These are phyloP conservation scores for Sequoia sempervirens DNA, from an alignment of 75 land plant genomes.

Conservation along the genomic window DNA sequence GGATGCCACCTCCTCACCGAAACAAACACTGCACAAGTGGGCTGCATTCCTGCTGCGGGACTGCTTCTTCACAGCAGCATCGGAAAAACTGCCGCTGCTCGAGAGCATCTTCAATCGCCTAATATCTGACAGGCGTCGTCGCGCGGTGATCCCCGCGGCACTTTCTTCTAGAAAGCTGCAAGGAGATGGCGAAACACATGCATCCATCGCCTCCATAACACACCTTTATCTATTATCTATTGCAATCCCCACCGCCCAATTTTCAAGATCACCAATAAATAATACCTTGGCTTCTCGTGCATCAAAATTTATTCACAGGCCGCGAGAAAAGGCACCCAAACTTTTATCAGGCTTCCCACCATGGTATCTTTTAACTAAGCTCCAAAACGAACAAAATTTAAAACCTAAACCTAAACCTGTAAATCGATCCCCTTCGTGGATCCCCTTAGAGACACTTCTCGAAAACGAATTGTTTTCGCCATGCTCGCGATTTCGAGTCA, in stretches of 20 bases:
- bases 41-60: neutral
- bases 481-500: neutral
- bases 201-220: neutral
- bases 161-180: neutral
- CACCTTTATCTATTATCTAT: neutral
- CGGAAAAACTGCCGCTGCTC: neutral
- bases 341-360: neutral
- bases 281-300: neutral
- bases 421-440: neutral
- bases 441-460: neutral
- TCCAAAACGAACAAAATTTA: neutral
- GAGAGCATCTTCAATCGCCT: slow-evolving; percentile 4
- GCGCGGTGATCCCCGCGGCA: neutral
- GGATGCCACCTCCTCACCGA: neutral
- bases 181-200: neutral
- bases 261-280: neutral
- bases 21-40: slow-evolving; percentile 8
- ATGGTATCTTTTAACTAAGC: neutral
- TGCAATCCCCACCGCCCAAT: neutral
- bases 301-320: neutral
- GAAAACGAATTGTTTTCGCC: neutral
- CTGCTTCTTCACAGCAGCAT: slow-evolving; percentile 2
- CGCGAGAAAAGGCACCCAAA: neutral
- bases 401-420: neutral
- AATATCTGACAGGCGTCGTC: neutral